Evolutionary conservation across 1,139 yeast genomes (phyloP).

Genomic region (Geotrichum bryndzae): DNA sequence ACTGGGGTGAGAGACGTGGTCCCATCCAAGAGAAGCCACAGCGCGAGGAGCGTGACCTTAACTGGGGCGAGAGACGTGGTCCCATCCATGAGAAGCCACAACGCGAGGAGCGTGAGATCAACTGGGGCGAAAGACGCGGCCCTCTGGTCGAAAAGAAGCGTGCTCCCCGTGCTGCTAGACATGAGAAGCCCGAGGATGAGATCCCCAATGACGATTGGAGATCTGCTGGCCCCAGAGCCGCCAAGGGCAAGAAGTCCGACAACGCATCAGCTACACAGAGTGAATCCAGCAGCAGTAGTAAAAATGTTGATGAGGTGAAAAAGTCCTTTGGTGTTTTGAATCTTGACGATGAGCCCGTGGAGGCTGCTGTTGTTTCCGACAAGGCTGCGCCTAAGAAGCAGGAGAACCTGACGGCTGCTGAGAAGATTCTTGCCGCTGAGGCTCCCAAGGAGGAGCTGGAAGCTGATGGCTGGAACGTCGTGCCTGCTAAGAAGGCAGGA

Average conservation of each 20-base stretch:
- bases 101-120: constrained; percentile 34
- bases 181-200: neutral
- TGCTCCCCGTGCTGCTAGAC: neutral
- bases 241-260: constrained; percentile 2
- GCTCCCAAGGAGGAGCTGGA: constrained; percentile 19
- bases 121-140: constrained; percentile 43
- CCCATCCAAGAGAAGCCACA: constrained; percentile 24
- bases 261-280: neutral
- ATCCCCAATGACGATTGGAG: constrained; percentile 4
- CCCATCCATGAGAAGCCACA: neutral
- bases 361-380: neutral
- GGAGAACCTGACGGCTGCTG: neutral
- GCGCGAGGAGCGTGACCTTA: neutral
- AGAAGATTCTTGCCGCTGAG: neutral
- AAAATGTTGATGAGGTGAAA: neutral
- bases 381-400: neutral
- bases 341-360: neutral
- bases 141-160: constrained; percentile 24
- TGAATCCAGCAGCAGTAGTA: neutral
- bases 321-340: constrained; percentile 4
- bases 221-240: constrained; percentile 4
- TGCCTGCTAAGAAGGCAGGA: constrained; percentile 20
- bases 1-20: constrained; percentile 30
- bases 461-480: constrained; percentile 33
- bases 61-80: constrained; percentile 10